Evolutionary conservation across 208 protist species (phyloP).

Genomic region (Leishmania gerbilli): DNA sequence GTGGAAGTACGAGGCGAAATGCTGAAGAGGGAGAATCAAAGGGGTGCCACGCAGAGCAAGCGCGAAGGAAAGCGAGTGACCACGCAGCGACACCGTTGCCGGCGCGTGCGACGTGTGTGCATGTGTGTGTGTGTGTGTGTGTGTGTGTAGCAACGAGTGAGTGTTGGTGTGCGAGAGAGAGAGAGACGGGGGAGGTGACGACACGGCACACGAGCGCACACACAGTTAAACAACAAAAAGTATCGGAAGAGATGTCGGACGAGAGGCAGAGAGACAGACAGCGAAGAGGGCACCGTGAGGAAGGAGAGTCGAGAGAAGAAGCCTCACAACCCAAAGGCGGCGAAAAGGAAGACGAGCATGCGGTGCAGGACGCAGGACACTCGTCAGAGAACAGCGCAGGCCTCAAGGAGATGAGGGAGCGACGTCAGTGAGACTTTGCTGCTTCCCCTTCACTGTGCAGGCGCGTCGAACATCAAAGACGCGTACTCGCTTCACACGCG

Average conservation of each 20-base stretch:
- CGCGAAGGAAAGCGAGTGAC: not conserved
- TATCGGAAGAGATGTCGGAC: not conserved
- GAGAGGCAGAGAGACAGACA: not conserved
- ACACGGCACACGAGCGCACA: not conserved
- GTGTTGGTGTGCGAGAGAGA: not conserved
- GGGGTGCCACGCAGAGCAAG: not conserved
- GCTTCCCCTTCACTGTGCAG: not conserved
- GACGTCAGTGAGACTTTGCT: not conserved
- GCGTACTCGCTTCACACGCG: not conserved
- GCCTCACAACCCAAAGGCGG: not conserved
- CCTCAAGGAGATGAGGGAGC: not conserved
- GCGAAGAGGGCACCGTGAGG: not conserved
- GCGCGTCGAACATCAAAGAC: not conserved
- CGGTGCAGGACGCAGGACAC: not conserved
- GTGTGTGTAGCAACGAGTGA: not conserved
- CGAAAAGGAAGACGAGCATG: not conserved
- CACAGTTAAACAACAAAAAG: not conserved
- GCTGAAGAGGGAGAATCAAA: slow-evolving; percentile 11
- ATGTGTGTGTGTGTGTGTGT: not conserved
- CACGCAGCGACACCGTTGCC: not conserved
- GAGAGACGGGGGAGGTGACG: not conserved
- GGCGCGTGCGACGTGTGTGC: not conserved
- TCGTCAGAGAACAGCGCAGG: not conserved
- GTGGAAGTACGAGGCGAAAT: slow-evolving; percentile 8
- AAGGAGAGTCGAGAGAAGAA: not conserved